Base-by-base conservation (phyloP, 768 basidiomycete genomes). In the Boletus fagicola region DNA sequence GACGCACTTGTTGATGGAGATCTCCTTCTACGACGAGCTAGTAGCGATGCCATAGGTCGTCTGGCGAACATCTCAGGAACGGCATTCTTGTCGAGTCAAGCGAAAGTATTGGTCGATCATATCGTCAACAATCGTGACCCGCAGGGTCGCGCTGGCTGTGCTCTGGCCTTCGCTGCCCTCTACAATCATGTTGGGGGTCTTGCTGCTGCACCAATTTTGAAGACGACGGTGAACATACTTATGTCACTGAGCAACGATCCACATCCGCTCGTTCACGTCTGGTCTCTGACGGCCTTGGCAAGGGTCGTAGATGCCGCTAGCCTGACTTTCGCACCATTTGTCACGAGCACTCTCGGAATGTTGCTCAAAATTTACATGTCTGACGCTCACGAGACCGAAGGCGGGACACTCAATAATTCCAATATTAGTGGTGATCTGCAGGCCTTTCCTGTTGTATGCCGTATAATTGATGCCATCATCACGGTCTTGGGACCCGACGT, bases 161-260 rank as follows among this genome's bases (percentile, higher is more conserved):
- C 94, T 0, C 74, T 94, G 38, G 90, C 95, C 0, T 93, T 98
- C 65, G 93, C 94, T 13, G 83, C 94, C 13, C 92, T 98, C 38
- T 96, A 97, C 71, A 84, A 82, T 44, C 83, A 92, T 65, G 94
- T 98, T 49, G 97, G 97, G 9, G 91, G 94, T 40, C 80, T 98
- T n/a, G 92, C 92, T 12, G 96, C 94, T 8, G 93, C 93, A 0
- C 92, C 97, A 0, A 80, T 98, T 16, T 80, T 98, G 58, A 98
- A 98, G 73, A 97, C 95, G 0, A 93, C 95, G 0, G 90, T 96
- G 59, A 94, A 97, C 67, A 87, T 98, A 45, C 79, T 98, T 38
- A 92, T 96, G 85, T 96, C 95, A 0, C 82, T 99, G 20, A 86
- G 89, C 71, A 94, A 91, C 59, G 97, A 99, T 70, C 94, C 96